Evolutionary conservation across 805 yeast genomes (phyloP).

Genomic region (Allodekkera sacchari): DNA sequence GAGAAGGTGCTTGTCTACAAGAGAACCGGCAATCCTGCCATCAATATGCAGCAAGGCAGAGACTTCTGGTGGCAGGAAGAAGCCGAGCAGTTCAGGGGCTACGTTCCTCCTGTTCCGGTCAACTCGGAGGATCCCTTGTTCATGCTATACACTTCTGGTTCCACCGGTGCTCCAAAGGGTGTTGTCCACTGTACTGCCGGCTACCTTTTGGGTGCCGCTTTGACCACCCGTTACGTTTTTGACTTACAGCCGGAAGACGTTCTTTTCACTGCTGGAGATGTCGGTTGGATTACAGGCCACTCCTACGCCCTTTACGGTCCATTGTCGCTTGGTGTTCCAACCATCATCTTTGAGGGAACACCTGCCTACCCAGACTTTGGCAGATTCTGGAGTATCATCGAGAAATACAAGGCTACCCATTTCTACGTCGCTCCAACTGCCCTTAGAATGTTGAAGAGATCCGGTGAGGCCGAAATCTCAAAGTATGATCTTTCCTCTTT

Average conservation of each 20-base stretch:
- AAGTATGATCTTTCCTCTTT: slow-evolving; percentile 78
- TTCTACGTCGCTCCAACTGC: slow-evolving; percentile 99
- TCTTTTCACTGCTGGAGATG: slow-evolving; percentile 94
- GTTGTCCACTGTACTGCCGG: slow-evolving; percentile 95
- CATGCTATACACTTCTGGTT: slow-evolving; percentile 93
- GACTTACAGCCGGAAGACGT: slow-evolving; percentile 86
- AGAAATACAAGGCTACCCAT: slow-evolving; percentile 84
- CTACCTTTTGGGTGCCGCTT: slow-evolving; percentile 83
- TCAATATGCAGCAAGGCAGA: slow-evolving; percentile 69
- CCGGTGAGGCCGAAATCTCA: slow-evolving; percentile 77
- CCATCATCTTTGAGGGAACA: slow-evolving; percentile 93
- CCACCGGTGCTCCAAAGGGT: slow-evolving; percentile 98
- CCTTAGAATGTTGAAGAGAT: slow-evolving; percentile 71
- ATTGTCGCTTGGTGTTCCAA: slow-evolving; percentile 75
- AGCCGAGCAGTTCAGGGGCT: slow-evolving; percentile 68
- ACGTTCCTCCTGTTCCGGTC: slow-evolving; percentile 81
- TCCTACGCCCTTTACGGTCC: slow-evolving; percentile 96
- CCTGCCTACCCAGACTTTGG: slow-evolving; percentile 95
- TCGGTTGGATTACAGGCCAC: slow-evolving; percentile 99
- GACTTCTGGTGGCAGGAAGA: slow-evolving; percentile 97
- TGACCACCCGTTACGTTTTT: slow-evolving; percentile 88
- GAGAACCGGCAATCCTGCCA: slow-evolving; percentile 72
- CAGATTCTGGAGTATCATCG: slow-evolving; percentile 95
- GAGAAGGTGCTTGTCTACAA: slow-evolving; percentile 78
- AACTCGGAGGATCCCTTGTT: slow-evolving; percentile 92